These are phyloP conservation scores for Tulasnella sp. DNA, from an alignment of 768 basidiomycete genomes.

Conservation along the genomic window DNA sequence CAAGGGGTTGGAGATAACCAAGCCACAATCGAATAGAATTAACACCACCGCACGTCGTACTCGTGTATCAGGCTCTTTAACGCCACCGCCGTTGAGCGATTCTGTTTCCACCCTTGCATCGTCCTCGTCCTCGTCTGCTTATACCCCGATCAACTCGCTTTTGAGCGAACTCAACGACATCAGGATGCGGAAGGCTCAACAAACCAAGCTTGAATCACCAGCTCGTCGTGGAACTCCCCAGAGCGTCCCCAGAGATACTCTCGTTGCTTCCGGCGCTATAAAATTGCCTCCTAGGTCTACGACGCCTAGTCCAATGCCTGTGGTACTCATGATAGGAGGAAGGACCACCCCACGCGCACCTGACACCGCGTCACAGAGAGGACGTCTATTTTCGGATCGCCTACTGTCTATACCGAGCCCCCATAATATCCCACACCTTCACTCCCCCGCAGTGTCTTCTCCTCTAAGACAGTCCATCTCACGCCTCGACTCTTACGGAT, in stretches of 20 bases:
- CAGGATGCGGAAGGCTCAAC: background rate
- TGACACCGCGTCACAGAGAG: background rate
- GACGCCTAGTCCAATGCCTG: background rate
- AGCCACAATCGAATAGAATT: background rate
- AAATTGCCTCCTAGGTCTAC: background rate
- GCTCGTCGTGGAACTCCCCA: background rate
- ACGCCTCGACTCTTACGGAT: too few species aligned
- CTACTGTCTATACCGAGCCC: background rate
- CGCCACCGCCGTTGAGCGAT: background rate
- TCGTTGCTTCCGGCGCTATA: background rate
- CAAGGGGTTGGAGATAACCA: background rate
- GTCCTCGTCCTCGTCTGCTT: background rate
- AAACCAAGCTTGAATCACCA: background rate
- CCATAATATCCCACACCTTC: background rate
- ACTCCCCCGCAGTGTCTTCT: constrained; percentile 1
- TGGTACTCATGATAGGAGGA: background rate
- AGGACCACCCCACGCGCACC: background rate
- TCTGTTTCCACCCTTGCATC: background rate
- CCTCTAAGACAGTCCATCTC: background rate
- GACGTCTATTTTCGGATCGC: background rate
- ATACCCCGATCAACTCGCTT: constrained; percentile 13
- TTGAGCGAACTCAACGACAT: constrained; percentile 2
- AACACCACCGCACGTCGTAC: background rate
- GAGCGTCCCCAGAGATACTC: background rate
- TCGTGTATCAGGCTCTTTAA: background rate